Evolutionary conservation across 163 green algal genomes (phyloP), one percentile per base, ranked within the genome.

Genomic region (Chloromonas sp.): DNA sequence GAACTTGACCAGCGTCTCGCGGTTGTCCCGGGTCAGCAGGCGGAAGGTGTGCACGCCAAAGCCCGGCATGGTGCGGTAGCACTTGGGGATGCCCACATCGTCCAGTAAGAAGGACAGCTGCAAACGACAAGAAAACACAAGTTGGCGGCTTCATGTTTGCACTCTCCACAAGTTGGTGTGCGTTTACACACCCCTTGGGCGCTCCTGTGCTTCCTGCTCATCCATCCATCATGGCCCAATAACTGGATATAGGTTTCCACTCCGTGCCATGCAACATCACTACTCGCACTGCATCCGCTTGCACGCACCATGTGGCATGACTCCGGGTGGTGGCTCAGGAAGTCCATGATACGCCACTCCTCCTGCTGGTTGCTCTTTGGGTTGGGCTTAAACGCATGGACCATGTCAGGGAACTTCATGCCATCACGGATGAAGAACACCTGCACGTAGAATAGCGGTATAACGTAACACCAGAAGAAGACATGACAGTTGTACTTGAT

Each of bases 341-440:
- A 98, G 93, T 98, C 96, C 82, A 94, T 93, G 88, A 98, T 98
- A 84, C 95, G 89, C 95, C 95, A 98, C 61, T 87, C 87, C 87
- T 93, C 87, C 86, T 92, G 87, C 81, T 70, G 81, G 81, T 79
- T n/a, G 81, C 2, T 96, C 91, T 97, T 96, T 80, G 96, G 96
- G 92, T 98, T 98, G 87, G 95, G 96, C 94, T 98, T 98, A 71
- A 98, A 91, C 14, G 93, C 91, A 84, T 98, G 96, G 36, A 99
- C 94, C 95, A 99, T 98, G 93, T 99, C 96, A 2, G 96, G 96
- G 89, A 99, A 99, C 91, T 98, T 97, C 85, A 98, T 98, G 87
- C 95, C 95, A 89, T 99, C 96, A 11, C 96, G 90, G 82, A 98
- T 96, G 87, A 98, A 99, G 86, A 99, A 99, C 58, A 98, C 94